Evolutionary conservation across 75 land plant species (phyloP).

Genomic region (Azolla pinnata): DNA sequence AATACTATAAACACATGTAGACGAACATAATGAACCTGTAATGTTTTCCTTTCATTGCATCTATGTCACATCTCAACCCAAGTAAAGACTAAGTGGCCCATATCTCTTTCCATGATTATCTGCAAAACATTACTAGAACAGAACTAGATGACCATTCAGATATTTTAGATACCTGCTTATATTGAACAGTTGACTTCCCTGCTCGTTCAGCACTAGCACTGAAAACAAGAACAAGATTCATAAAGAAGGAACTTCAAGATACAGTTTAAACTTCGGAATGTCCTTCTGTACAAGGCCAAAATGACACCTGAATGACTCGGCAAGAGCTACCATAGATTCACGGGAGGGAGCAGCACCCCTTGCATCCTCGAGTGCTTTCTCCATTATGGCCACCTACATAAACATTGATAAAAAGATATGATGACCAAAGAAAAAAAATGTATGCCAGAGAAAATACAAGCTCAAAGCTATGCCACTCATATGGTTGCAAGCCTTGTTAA

Average conservation of each 20-base stretch:
- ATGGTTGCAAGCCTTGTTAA: no score
- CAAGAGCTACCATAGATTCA: conserved; percentile 44
- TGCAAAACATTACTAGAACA: no score
- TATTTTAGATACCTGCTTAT: conserved; percentile 44
- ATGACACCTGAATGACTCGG: conserved; percentile 63
- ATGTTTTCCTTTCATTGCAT: no score
- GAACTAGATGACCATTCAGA: not conserved
- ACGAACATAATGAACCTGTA: not conserved
- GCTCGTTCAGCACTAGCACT: conserved; percentile 24
- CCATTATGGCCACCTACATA: conserved; percentile 67
- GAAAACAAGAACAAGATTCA: conserved; percentile 6
- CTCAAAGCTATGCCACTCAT: no score
- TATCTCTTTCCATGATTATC: no score
- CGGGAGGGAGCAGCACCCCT: conserved; percentile 55
- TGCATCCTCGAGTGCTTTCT: conserved; percentile 48
- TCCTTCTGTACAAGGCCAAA: not conserved
- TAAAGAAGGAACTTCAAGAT: not conserved
- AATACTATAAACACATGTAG: not conserved
- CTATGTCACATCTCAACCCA: no score
- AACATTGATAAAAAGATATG: no score
- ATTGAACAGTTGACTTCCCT: conserved; percentile 33
- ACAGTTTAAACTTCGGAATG: not conserved
- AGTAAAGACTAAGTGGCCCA: no score
- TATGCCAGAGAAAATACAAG: no score
- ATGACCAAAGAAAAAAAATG: no score